Base-by-base conservation (phyloP, 352 stramenopile genomes). In the Aphanomyces euteiches region DNA sequence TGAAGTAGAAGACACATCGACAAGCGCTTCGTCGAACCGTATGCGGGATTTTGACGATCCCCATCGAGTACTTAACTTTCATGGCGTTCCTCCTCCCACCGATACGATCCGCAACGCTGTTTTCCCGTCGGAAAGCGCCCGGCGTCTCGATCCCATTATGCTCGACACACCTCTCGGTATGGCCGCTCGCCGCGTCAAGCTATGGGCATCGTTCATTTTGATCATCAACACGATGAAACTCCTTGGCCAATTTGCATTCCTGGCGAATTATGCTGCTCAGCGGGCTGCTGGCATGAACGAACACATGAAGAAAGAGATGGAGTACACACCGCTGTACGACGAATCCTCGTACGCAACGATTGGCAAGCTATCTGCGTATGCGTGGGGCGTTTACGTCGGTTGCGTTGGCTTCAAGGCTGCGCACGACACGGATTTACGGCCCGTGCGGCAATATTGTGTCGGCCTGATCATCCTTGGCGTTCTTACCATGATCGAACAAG, bases 161-260 rank as follows among this genome's bases (percentile, higher is more conserved):
- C 82, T 93, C 8, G 87, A 95, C 74, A 90, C 87, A 40, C 77
- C 87, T 1, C 73, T 95, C 15, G 87, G 87, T 19, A 93, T 92
- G 58, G 90, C 84, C 43, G 87, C 87, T 39, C 83, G 85, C 10
- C 83, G 87, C 56, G 85, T 95, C 43, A 95, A 95, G 70, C 81
- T 95, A 41, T 95, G 87, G 87, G 92, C 85, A 50, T 93, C 85
- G 10, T 93, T 95, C 61, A 69, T 95, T 57, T 67, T 95, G 36
- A 93, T 95, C 66, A 93, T 95, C 57, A 92, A 95, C 79, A 93
- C 87, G 3, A 95, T 95, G 87, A 95, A 95, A 67, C 84, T 93
- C 37, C 92, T 95, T 82, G 84, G 85, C 2, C 84, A 93, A 56
- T 92, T 93, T 72, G 87, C 87, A 47, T 65, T 93, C 50, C 75